phyloP scores from a whole-genome alignment of 805 yeast species.

The Saccharomycodes ludwigii region DNA sequence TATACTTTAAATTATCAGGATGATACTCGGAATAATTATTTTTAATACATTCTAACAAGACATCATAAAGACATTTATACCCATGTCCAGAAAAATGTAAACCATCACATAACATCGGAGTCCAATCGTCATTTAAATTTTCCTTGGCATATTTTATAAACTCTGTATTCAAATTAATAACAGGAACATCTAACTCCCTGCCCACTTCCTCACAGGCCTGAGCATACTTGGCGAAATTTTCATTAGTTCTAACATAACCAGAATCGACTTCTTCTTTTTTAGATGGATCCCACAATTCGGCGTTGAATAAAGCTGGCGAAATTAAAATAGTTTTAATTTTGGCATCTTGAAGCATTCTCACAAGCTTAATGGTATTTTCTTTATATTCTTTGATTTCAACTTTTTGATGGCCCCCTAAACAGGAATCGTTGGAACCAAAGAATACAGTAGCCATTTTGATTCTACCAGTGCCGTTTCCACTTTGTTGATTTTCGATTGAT shows the following conservation, averaged over 20 bases:
- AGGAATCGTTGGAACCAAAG: constrained; percentile 75
- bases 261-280: constrained; percentile 22
- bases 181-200: constrained; percentile 35
- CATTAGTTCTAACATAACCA: constrained; percentile 35
- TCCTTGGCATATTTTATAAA: constrained; percentile 20
- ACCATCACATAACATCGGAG: constrained; percentile 37
- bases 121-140: constrained; percentile 28
- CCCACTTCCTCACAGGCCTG: constrained; percentile 39
- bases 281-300: constrained; percentile 26
- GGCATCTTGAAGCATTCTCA: constrained; percentile 27
- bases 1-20: constrained; percentile 28
- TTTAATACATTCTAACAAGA: constrained; percentile 28
- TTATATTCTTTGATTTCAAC: constrained; percentile 41
- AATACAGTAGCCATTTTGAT: constrained; percentile 43
- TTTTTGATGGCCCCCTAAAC: constrained; percentile 29
- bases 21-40: constrained; percentile 34
- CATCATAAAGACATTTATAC: constrained; percentile 37
- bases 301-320: constrained; percentile 50
- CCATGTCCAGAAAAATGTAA: constrained; percentile 47
- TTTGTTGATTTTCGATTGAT: constrained; percentile 35
- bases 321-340: constrained; percentile 44
- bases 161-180: constrained; percentile 39
- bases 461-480: constrained; percentile 15
- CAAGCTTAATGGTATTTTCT: constrained; percentile 34
- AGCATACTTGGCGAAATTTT: constrained; percentile 35